Base-by-base conservation (phyloP, 1,284 basidiomycete species). In the Pyrrhoderma noxium region DNA sequence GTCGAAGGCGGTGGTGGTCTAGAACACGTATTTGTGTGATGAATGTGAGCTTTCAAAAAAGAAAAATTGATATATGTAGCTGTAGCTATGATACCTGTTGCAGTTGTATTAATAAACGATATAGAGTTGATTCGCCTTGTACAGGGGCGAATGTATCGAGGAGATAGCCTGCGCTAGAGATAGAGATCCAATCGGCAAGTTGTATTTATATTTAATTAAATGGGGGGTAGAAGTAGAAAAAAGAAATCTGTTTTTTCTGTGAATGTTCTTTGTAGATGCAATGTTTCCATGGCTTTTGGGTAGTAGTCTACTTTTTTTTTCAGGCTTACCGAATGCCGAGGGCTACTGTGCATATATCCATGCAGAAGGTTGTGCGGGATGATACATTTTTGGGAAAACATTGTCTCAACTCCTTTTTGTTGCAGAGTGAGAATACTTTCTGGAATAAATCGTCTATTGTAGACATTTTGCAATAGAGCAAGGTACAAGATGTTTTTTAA, bases 131-230 rank as follows among this genome's bases (percentile, higher is more conserved):
- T 8, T 56, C 55, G 14, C 65, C 57, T 18, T 65, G 58, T 7
- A 57, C 56, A 2, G 66, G 54, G 5, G 57, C 52, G 41, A 70
- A 62, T 0, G 65, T 62, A 59, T 75, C 72, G 34, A 73, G 64
- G 1, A 75, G 64, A 59, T 70, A 71, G 14, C 63, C 70, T n/a
- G 65, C 65, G 13, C 72, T 73, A 5, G 42, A 9, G 18, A 39
- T 5, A 3, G 14, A 51, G 19, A 35, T 23, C 27, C 27, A 31
- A 31, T 31, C 27, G 27, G 27, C 27, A 31, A 31, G 27, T n/a
- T n/a, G n/a, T n/a, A n/a, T n/a, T n/a, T n/a, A n/a, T n/a, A n/a
- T n/a, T n/a, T n/a, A n/a, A n/a, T n/a, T n/a, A n/a, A n/a, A n/a
- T n/a, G n/a, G n/a, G n/a, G n/a, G n/a, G n/a, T n/a, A n/a, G n/a